Evolutionary conservation across 2,329 filamentous ascomycete genomes (phyloP).

Genomic region (Phialocephala subalpina): DNA sequence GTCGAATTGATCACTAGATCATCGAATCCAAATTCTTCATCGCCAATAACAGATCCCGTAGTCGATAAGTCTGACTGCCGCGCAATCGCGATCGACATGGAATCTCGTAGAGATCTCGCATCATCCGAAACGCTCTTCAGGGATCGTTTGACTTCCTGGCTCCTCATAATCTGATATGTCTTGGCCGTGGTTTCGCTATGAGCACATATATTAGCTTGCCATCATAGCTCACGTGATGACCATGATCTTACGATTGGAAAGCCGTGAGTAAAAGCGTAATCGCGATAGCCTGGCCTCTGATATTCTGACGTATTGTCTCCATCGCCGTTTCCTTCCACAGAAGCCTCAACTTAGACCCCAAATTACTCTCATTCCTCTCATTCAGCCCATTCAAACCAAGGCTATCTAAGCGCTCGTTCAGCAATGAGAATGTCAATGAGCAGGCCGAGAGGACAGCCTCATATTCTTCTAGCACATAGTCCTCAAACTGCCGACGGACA

Average conservation of each 20-base stretch:
- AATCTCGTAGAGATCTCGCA: conserved; percentile 4
- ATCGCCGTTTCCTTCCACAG: conserved; percentile 10
- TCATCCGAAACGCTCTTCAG: conserved; percentile 7
- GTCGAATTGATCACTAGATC: conserved; percentile 13
- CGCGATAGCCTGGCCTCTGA: conserved; percentile 15
- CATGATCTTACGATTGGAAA: conserved; percentile 19
- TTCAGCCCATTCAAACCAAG: not conserved
- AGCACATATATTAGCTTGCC: too few species aligned
- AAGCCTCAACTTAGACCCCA: not conserved
- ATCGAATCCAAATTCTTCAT: conserved; percentile 20
- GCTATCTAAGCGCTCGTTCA: not conserved
- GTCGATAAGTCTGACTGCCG: not conserved
- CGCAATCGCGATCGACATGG: not conserved
- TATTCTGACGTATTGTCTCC: not conserved
- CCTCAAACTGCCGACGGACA: not conserved
- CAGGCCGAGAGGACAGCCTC: conserved; percentile 11
- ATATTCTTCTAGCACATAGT: conserved; percentile 15
- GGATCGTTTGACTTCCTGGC: not conserved
- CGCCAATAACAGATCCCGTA: conserved; percentile 5
- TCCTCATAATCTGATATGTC: conserved; percentile 12
- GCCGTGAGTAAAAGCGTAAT: conserved; percentile 11
- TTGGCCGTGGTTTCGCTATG: not conserved
- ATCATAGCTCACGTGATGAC: too few species aligned
- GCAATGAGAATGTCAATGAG: conserved; percentile 2
- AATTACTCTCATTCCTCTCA: not conserved